Evolutionary conservation across 1,139 yeast species (phyloP).

Genomic region (Debaryomyces fabryi): DNA sequence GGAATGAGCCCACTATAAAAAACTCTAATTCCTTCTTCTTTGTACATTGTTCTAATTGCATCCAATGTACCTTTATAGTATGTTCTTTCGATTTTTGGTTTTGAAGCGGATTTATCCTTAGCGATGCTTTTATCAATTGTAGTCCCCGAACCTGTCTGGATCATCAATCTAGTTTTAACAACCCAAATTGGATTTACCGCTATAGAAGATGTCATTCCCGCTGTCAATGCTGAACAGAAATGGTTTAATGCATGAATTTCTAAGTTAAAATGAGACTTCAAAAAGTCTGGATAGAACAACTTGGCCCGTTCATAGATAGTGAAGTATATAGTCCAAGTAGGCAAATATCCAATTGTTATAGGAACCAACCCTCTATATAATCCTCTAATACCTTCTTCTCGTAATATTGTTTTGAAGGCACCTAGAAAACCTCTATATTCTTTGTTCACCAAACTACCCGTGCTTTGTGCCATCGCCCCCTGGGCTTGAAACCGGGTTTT

Average conservation of each 20-base stretch:
- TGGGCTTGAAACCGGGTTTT: conserved; percentile 52
- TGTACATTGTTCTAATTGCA: conserved; percentile 79
- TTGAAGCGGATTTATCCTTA: background rate
- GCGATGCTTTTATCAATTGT: conserved; percentile 34
- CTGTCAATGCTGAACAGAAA: conserved; percentile 81
- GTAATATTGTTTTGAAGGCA: conserved; percentile 65
- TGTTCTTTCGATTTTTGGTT: conserved; percentile 17
- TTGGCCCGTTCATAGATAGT: conserved; percentile 85
- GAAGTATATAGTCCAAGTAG: conserved; percentile 97
- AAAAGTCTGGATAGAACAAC: conserved; percentile 32
- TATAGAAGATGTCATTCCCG: conserved; percentile 87
- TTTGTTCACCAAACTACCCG: conserved; percentile 3
- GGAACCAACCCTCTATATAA: conserved; percentile 91
- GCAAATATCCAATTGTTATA: conserved; percentile 88
- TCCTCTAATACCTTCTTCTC: conserved; percentile 82
- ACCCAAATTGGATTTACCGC: conserved; percentile 97
- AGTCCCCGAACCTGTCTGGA: conserved; percentile 64
- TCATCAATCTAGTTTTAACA: conserved; percentile 89
- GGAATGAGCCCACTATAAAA: conserved; percentile 92
- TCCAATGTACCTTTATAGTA: conserved; percentile 79
- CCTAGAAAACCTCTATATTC: conserved; percentile 59
- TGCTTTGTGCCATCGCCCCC: conserved; percentile 24
- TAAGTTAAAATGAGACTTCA: conserved; percentile 30
- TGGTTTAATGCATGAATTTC: conserved; percentile 59
- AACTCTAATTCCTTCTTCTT: conserved; percentile 77